phyloP scores from a whole-genome alignment of 2,329 filamentous ascomycete species.

The Dothistroma pini region DNA sequence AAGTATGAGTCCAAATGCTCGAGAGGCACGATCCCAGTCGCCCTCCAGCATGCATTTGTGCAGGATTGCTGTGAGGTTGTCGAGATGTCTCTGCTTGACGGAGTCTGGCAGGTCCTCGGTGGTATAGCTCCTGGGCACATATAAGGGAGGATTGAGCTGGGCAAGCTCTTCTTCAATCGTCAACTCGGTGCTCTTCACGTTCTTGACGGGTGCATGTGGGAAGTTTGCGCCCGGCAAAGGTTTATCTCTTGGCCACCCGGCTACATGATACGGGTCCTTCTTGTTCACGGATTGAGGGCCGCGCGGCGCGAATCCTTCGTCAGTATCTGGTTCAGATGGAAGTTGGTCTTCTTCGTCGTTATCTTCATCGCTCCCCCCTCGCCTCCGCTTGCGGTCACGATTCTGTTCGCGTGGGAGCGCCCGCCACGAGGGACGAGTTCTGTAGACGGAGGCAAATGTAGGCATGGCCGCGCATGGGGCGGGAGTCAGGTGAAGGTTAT shows the following conservation, averaged over 20 bases:
- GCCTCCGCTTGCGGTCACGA: slow-evolving; percentile 29
- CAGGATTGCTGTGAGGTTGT: slow-evolving; percentile 64
- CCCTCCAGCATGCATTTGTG: slow-evolving; percentile 68
- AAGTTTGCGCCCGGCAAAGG: slow-evolving; percentile 42
- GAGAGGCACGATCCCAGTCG: slow-evolving; percentile 67
- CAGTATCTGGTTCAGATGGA: slow-evolving; percentile 2
- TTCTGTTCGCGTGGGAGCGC: slow-evolving; percentile 28
- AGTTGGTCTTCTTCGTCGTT: slow-evolving; percentile 14
- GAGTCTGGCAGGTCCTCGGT: slow-evolving; percentile 24
- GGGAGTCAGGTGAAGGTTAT: neutral
- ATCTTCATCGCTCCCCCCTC: slow-evolving; percentile 16
- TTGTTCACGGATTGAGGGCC: slow-evolving; percentile 27
- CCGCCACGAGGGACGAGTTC: slow-evolving; percentile 22
- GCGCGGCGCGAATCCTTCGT: slow-evolving; percentile 14
- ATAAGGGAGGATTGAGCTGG: slow-evolving; percentile 41
- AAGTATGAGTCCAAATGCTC: slow-evolving; percentile 71
- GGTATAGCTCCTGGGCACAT: slow-evolving; percentile 23
- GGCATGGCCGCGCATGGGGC: slow-evolving; percentile 20
- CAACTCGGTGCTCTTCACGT: slow-evolving; percentile 17
- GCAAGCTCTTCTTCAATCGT: slow-evolving; percentile 41
- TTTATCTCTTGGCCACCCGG: slow-evolving; percentile 40
- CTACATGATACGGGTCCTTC: slow-evolving; percentile 38
- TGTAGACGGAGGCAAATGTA: slow-evolving; percentile 30
- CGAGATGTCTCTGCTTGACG: slow-evolving; percentile 56
- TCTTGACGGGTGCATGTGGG: slow-evolving; percentile 40